phyloP scores from a whole-genome alignment of 2,329 filamentous ascomycete genomes.

The Pyricularia pennisetigena region DNA sequence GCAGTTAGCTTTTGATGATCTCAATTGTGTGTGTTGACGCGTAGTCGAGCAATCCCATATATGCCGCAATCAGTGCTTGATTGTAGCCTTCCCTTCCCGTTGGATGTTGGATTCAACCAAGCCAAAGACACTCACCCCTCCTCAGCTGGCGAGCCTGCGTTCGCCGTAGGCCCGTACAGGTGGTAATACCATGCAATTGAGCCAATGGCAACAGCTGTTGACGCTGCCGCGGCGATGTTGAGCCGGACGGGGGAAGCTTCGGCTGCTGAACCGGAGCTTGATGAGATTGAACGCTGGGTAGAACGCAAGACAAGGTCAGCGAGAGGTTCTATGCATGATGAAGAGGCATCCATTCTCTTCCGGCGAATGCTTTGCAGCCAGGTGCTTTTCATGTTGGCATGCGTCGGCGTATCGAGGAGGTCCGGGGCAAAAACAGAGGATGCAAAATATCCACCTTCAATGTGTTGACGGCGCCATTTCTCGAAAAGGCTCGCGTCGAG shows the following conservation, averaged over 20 bases:
- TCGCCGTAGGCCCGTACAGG: constrained; percentile 79
- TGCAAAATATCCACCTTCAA: constrained; percentile 55
- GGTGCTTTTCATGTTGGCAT: not conserved
- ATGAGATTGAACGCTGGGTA: constrained; percentile 57
- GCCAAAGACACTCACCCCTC: constrained; percentile 71
- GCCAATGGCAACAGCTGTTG: constrained; percentile 77
- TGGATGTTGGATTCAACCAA: not conserved
- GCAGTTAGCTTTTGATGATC: constrained; percentile 17
- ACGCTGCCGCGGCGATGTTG: constrained; percentile 78
- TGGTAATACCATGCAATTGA: constrained; percentile 97
- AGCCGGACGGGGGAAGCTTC: constrained; percentile 66
- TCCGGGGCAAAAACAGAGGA: not conserved
- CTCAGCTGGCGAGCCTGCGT: constrained; percentile 87
- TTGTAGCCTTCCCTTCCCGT: not conserved
- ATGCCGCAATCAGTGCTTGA: constrained; percentile 13
- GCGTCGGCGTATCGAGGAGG: not conserved
- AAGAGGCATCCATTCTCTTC: not conserved
- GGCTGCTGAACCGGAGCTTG: constrained; percentile 60
- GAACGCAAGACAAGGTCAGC: constrained; percentile 25
- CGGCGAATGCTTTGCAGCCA: not conserved
- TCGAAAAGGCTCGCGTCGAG: constrained; percentile 74
- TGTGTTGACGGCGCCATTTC: constrained; percentile 62
- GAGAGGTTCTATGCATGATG: not conserved
- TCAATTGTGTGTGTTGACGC: not conserved
- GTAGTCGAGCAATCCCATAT: constrained; percentile 8